phyloP scores from a whole-genome alignment of 495 filamentous ascomycete species.

The Xylaria curta region DNA sequence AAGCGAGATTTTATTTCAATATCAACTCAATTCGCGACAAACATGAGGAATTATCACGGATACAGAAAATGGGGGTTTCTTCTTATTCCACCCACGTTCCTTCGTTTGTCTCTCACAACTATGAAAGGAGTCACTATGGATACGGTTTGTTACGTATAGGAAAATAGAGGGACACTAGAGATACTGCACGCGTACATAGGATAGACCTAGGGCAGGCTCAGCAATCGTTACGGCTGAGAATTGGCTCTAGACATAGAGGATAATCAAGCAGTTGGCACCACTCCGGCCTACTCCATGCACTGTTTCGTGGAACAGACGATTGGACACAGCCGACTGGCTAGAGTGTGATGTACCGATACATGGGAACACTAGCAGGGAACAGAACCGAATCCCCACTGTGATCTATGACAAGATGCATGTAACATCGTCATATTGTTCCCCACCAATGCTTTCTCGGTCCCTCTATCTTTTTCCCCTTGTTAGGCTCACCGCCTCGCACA shows the following conservation, averaged over 20 bases:
- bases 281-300: not conserved
- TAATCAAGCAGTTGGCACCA: slow-evolving; percentile 16
- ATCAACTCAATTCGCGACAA: not conserved
- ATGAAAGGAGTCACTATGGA: not conserved
- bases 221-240: slow-evolving; percentile 1
- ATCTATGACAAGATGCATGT: slow-evolving; percentile 21
- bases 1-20: not conserved
- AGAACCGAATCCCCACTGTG: slow-evolving; percentile 19
- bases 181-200: not conserved
- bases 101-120: not conserved
- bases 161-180: slow-evolving; percentile 12
- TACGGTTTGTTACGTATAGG: not conserved
- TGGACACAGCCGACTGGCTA: not conserved
- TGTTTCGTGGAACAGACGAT: not conserved
- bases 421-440: slow-evolving; percentile 16
- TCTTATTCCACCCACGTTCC: not conserved
- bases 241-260: slow-evolving; percentile 5
- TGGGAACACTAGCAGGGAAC: slow-evolving; percentile 8
- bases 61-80: slow-evolving; percentile 20
- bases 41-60: slow-evolving; percentile 8
- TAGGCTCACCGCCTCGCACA: slow-evolving; percentile 18
- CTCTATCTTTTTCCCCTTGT: slow-evolving; percentile 8
- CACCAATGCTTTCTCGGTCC: not conserved
- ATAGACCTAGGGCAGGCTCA: slow-evolving; percentile 11
- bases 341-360: slow-evolving; percentile 20